A percentile compares a stretch with the other conserved stretches of the same genome.
Evolutionary conservation across 176 grass and related monocot genomes (phyloP).

Genomic region (Zizania latifolia): DNA sequence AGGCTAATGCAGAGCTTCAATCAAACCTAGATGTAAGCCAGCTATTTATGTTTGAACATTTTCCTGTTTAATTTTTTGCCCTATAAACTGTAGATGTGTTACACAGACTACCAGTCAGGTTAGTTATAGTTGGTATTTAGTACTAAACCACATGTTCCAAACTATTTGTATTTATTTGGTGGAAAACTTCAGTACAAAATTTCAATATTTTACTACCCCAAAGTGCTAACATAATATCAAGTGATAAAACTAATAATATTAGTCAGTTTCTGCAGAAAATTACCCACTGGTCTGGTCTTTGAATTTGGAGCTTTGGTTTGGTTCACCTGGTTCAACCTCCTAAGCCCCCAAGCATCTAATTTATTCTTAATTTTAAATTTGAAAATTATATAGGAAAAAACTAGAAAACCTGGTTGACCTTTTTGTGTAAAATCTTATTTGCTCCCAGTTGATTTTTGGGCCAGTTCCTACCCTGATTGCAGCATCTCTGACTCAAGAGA

Average conservation of each 20-base stretch:
- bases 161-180: too few relatives aligned
- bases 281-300: neutral
- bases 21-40: constrained; percentile 45
- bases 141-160: neutral
- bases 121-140: neutral
- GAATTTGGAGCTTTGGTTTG: neutral
- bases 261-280: neutral
- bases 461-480: too few relatives aligned
- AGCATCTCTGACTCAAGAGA: too few relatives aligned
- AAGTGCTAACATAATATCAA: neutral
- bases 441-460: too few relatives aligned
- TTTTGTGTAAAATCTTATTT: too few relatives aligned
- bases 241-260: neutral
- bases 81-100: neutral
- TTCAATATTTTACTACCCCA: neutral
- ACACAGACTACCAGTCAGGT: neutral
- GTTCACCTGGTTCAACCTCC: neutral
- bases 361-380: too few relatives aligned
- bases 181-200: neutral
- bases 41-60: neutral
- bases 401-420: too few relatives aligned
- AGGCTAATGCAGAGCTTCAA: constrained; percentile 51
- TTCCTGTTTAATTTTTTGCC: neutral
- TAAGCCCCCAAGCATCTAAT: too few relatives aligned
- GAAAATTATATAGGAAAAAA: too few relatives aligned